A percentile compares a stretch with the other conserved stretches of the same genome.
Conservation (phyloP, 306 rosid species). For the Hippophae rhamnoides region DNA sequence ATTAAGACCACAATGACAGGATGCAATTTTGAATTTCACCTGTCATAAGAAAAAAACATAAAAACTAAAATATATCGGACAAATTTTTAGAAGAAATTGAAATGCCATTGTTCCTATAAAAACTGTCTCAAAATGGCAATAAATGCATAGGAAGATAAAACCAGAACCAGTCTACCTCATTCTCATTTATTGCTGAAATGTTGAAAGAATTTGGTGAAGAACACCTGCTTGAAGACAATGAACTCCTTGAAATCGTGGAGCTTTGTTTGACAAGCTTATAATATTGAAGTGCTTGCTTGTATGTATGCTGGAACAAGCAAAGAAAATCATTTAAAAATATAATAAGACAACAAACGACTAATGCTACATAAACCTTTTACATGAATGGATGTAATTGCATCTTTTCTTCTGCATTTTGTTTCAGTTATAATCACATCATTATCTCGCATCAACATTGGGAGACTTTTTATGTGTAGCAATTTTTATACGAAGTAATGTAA, state of each 20-base stretch:
- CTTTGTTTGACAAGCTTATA: slow-evolving; percentile 72
- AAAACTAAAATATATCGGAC: slow-evolving; percentile 7
- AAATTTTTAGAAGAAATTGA: slow-evolving; percentile 7
- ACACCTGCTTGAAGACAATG: slow-evolving; percentile 64
- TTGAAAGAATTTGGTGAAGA: slow-evolving; percentile 84
- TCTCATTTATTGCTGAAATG: slow-evolving; percentile 65
- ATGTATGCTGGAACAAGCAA: slow-evolving; percentile 50
- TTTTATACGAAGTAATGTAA: too few relatives aligned
- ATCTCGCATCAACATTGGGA: too few relatives aligned
- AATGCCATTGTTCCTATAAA: slow-evolving; percentile 5
- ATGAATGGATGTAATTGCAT: background rate
- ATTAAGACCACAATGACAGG: slow-evolving; percentile 57
- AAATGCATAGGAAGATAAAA: background rate
- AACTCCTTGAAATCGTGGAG: slow-evolving; percentile 46
- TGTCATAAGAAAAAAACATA: slow-evolving; percentile 24
- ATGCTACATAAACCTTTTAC: background rate
- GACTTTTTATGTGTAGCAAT: too few relatives aligned
- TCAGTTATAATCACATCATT: too few relatives aligned
- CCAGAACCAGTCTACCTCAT: slow-evolving; percentile 50
- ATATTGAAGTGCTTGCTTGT: slow-evolving; percentile 81
- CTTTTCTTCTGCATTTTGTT: too few relatives aligned
- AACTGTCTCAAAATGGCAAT: slow-evolving; percentile 1
- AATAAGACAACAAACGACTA: background rate
- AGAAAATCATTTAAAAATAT: slow-evolving; percentile 5
- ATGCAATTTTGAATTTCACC: slow-evolving; percentile 95